These are phyloP conservation scores for Trichosporon sp. DNA, from an alignment of 1,284 basidiomycete genomes.

Conservation along the genomic window DNA sequence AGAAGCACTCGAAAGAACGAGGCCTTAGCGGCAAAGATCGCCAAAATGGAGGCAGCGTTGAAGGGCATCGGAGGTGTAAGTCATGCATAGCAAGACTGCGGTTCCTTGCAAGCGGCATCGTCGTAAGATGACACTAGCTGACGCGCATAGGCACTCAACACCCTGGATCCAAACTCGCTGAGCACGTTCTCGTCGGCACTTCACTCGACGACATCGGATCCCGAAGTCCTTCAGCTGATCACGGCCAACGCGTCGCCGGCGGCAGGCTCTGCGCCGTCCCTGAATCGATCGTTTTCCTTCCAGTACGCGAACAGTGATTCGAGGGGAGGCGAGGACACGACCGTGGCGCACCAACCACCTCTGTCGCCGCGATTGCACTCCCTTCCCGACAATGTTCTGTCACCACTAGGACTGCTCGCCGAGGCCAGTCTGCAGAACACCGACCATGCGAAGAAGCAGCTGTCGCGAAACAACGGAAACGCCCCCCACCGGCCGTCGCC, in stretches of 20 bases:
- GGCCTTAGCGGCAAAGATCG: constrained; percentile 74
- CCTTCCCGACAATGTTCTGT: constrained; percentile 82
- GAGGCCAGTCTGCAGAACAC: constrained; percentile 86
- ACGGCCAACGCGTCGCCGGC: constrained; percentile 58
- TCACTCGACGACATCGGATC: constrained; percentile 32
- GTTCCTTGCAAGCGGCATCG: no score
- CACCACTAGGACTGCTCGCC: constrained; percentile 81
- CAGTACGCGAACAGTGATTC: not conserved
- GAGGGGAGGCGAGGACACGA: constrained; percentile 11
- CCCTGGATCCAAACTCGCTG: constrained; percentile 61
- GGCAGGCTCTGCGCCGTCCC: constrained; percentile 25
- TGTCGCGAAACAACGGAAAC: constrained; percentile 18
- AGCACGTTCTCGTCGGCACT: constrained; percentile 39
- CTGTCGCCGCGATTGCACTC: constrained; percentile 74
- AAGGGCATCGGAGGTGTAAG: constrained; percentile 52
- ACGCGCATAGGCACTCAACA: constrained; percentile 54
- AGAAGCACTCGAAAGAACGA: constrained; percentile 82
- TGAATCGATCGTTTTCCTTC: constrained; percentile 17
- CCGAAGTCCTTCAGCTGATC: constrained; percentile 72
- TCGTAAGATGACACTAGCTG: not conserved
- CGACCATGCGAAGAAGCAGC: constrained; percentile 36
- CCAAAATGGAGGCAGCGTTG: constrained; percentile 87
- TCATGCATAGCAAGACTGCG: no score
- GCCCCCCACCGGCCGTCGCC: constrained; percentile 30
- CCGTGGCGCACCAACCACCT: constrained; percentile 33